Evolutionary conservation across 2,329 filamentous ascomycete genomes (phyloP).

Genomic region (Clonostachys byssicola): DNA sequence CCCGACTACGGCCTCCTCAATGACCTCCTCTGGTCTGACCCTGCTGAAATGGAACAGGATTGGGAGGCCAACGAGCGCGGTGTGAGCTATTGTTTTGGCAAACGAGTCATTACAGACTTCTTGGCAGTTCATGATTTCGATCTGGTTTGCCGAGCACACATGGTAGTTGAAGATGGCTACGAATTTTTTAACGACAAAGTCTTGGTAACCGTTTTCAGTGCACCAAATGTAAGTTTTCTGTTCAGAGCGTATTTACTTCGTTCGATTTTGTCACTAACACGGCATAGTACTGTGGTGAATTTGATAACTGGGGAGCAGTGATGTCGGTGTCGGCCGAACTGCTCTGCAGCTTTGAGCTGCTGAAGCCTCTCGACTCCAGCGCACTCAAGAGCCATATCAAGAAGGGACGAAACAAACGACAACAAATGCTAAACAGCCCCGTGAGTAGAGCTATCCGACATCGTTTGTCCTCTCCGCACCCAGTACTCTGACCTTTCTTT

Average conservation of each 20-base stretch:
- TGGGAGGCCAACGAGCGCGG: constrained; percentile 98
- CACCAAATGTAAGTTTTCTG: constrained; percentile 77
- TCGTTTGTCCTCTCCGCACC: constrained; percentile 1
- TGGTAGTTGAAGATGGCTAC: constrained; percentile 99
- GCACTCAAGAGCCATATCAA: constrained; percentile 98
- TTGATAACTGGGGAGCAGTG: constrained; percentile 98
- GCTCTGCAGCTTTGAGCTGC: constrained; percentile 92
- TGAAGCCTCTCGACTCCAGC: constrained; percentile 94
- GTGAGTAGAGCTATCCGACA: constrained; percentile 49
- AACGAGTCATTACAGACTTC: constrained; percentile 97
- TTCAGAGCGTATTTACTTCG: not conserved
- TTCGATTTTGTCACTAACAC: constrained; percentile 15
- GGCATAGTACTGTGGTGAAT: constrained; percentile 88
- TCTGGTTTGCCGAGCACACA: constrained; percentile 93
- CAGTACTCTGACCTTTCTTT: constrained; percentile 4
- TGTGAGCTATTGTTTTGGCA: constrained; percentile 97
- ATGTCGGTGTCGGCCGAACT: constrained; percentile 96
- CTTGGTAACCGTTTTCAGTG: constrained; percentile 94
- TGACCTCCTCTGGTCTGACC: constrained; percentile 95
- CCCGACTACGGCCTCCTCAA: constrained; percentile 95
- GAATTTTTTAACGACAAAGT: constrained; percentile 97
- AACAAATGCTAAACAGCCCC: constrained; percentile 94
- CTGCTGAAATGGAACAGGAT: constrained; percentile 94
- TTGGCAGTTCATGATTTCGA: constrained; percentile 94
- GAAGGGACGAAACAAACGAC: constrained; percentile 90